phyloP scores from a whole-genome alignment of 1,284 basidiomycete species.

The Phylloporus sp. region DNA sequence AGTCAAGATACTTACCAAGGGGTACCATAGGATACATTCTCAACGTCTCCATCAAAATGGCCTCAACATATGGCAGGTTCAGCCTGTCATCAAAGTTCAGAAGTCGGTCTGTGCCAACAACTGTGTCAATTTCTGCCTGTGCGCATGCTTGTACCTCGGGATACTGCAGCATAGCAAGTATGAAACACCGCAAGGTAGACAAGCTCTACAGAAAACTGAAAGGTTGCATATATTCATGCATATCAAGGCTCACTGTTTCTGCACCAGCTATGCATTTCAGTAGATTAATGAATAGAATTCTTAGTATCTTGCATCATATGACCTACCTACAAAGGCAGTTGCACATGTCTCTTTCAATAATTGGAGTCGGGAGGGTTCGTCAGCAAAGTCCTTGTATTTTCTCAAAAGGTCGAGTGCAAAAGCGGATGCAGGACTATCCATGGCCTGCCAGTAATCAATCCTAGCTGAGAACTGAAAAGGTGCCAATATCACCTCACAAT shows the following conservation, averaged over 20 bases:
- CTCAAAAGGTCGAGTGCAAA: constrained; percentile 25
- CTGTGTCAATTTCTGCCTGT: constrained; percentile 47
- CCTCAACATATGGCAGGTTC: constrained; percentile 48
- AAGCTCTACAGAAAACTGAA: constrained; percentile 40
- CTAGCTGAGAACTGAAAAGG: not conserved
- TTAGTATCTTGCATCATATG: not conserved
- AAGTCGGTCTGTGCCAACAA: constrained; percentile 41
- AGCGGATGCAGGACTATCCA: constrained; percentile 11
- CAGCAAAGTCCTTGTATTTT: not conserved
- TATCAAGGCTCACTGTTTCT: constrained; percentile 22
- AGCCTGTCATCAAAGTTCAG: constrained; percentile 46
- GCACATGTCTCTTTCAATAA: constrained; percentile 23
- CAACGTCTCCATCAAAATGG: constrained; percentile 54
- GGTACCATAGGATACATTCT: constrained; percentile 49
- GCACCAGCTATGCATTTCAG: constrained; percentile 21
- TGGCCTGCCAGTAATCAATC: constrained; percentile 15
- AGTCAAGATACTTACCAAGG: constrained; percentile 15
- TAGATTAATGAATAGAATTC: not conserved
- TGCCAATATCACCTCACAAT: constrained; percentile 17
- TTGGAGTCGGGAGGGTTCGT: constrained; percentile 6
- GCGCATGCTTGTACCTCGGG: constrained; percentile 48
- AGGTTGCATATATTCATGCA: not conserved
- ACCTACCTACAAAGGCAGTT: constrained; percentile 31
- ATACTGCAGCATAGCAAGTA: constrained; percentile 53
- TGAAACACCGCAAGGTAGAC: constrained; percentile 47